These are phyloP conservation scores for Amanita brunnescens DNA, from an alignment of 768 basidiomycete genomes.

Conservation along the genomic window DNA sequence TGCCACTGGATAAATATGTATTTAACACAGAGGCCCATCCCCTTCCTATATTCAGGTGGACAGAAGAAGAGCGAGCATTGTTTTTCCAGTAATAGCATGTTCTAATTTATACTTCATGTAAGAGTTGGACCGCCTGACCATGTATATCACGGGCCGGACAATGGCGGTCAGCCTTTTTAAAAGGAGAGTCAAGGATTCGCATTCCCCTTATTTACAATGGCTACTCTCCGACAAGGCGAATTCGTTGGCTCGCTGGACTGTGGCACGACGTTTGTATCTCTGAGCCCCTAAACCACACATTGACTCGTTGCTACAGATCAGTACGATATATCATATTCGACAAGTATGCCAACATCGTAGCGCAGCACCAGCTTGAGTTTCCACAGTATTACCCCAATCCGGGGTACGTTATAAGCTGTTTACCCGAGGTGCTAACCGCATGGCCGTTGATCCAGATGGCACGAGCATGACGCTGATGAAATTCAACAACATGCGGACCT, in stretches of 20 bases:
- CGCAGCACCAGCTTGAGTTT: slow-evolving; percentile 88
- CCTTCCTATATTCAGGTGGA: slow-evolving; percentile 63
- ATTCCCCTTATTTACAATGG: neutral
- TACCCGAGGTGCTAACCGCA: neutral
- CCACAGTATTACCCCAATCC: slow-evolving; percentile 89
- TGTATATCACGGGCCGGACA: neutral
- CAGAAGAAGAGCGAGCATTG: slow-evolving; percentile 35
- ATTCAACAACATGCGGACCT: slow-evolving; percentile 65
- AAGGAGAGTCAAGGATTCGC: no score
- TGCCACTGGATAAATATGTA: slow-evolving; percentile 50
- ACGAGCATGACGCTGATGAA: slow-evolving; percentile 86
- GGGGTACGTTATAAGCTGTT: slow-evolving; percentile 38
- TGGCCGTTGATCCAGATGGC: slow-evolving; percentile 55
- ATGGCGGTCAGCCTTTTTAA: no score
- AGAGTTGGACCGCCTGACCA: neutral
- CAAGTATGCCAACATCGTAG: slow-evolving; percentile 77
- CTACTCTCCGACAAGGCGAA: slow-evolving; percentile 49
- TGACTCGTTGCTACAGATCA: slow-evolving; percentile 40
- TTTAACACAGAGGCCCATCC: slow-evolving; percentile 74
- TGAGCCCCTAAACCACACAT: neutral
- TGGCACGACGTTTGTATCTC: slow-evolving; percentile 74
- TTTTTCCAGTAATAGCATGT: slow-evolving; percentile 34
- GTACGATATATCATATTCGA: slow-evolving; percentile 91
- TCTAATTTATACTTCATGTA: no score
- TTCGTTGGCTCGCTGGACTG: slow-evolving; percentile 93